Evolutionary conservation across 441 rosid genomes (phyloP), one percentile per base, ranked within the genome.

Genomic region (Daphne laureola): DNA sequence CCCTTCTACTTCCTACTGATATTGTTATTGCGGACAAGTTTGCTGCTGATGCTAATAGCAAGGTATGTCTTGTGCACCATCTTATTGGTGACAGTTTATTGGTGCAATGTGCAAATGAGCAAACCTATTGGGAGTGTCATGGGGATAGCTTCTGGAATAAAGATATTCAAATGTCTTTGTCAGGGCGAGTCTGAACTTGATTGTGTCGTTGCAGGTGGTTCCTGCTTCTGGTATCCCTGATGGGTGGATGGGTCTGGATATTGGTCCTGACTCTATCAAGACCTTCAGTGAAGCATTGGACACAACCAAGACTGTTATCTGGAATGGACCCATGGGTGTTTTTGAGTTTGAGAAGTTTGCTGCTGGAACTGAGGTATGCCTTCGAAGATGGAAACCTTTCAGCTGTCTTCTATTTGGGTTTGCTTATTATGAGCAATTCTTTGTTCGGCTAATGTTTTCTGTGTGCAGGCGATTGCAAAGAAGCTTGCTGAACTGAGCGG

Each of bases 291-390:
- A 81, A 31, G 71, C 86, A 57, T 59, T 93, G 61, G 96, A 83
- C 50, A 73, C 82, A 2, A 80, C 93, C 67, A 59, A 93, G 46
- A 85, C 98, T 53, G 49, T 93, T 42, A 93, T 93, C 59, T 93
- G 98, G 98, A 93, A 89, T 66, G 98, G 98, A 69, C 98, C 97
- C 7, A 89, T 89, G 97, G 97, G 97, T 43, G 98, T 89, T 52
- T 89, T 93, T 48, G 98, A 89, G 69, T 87, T 82, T 5, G 90
- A 87, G 0, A 87, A 89, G 76, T 93, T 89, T 63, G 96, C 96
- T 6, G 78, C 62, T 12, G 97, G 97, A 69, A 93, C 98, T 40
- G 95, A 80, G 77, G 97, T 92, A 80, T 41, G 17, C 43, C 13
- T 57, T 31, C 16, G 6, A 31, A 31, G 38, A 31, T 31, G 38